Base-by-base conservation (phyloP, 768 basidiomycete species). In the Rubroboletus pulcherrimus region DNA sequence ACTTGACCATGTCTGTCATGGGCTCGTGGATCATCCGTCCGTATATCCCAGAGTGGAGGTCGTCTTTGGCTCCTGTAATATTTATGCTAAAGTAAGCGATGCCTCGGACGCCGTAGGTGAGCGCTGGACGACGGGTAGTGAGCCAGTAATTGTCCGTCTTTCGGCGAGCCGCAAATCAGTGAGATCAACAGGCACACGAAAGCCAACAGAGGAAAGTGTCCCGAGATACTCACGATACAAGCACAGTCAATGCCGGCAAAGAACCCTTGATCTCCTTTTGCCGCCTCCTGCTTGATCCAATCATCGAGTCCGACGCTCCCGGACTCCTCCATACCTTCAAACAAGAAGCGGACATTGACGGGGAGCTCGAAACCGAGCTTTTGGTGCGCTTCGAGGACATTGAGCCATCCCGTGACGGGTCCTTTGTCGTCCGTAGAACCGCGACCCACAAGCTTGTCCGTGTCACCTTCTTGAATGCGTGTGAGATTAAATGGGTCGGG, bases 201-300 rank as follows among this genome's bases (percentile, higher is more conserved):
- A 21, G 21, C 11, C 21, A 7, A 19, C 17, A 7, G 1, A 21
- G 17, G 1, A 21, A 44, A n/a, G 17, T n/a, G 26, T 26, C 26
- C 9, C 7, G 26, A 19, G 39, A 46, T 10, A 73, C 82, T 59
- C 64, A 89, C 87, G 62, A 96, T 95, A 77, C 93, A 96, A 52
- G 90, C 87, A 61, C 86, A 89, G 67, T 93, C 89, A 14, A 92
- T 85, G 4, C 85, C 89, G 31, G 85, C 77, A 69, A 96, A 93
- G 78, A 84, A 94, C 15, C 83, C 41, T 26, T 42, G 41, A 15
- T 42, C 21, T 42, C 41, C 41, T 26, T 42, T 42, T 26, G 24
- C 41, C 2, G 24, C 41, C 76, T 95, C 91, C 37, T 76, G 73
- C 50, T 78, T 70, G 53, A 96, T 90, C 51, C 94, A 82, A 26